Evolutionary conservation across 208 protist species (phyloP).

Genomic region (Wallacemonas sp.): DNA sequence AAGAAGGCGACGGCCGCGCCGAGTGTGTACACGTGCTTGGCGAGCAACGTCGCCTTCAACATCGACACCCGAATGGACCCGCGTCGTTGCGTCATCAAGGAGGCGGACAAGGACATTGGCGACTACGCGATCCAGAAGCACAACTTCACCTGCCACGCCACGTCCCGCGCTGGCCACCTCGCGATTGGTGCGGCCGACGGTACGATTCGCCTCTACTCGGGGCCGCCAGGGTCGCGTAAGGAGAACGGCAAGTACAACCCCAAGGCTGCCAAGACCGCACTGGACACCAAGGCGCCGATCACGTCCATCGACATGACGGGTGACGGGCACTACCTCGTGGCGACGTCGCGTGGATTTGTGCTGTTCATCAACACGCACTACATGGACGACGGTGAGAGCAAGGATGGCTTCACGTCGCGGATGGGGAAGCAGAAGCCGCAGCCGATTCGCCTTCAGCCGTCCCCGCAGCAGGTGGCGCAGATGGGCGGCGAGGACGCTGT

Average conservation of each 20-base stretch:
- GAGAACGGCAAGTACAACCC: slow-evolving; percentile 40
- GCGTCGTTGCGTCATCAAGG: slow-evolving; percentile 38
- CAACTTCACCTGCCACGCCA: slow-evolving; percentile 63
- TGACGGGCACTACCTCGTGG: slow-evolving; percentile 62
- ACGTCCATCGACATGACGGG: slow-evolving; percentile 54
- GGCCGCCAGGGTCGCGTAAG: slow-evolving; percentile 51
- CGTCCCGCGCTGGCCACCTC: slow-evolving; percentile 49
- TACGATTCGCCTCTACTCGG: slow-evolving; percentile 64
- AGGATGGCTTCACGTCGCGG: slow-evolving; percentile 41
- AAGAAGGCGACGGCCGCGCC: slow-evolving; percentile 38
- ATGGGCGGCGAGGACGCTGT: slow-evolving; percentile 45
- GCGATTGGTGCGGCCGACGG: slow-evolving; percentile 56
- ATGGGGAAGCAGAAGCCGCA: slow-evolving; percentile 62
- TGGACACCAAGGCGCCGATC: slow-evolving; percentile 56
- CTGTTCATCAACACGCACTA: slow-evolving; percentile 58
- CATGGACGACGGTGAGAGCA: slow-evolving; percentile 29
- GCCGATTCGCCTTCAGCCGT: slow-evolving; percentile 46
- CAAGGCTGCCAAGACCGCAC: slow-evolving; percentile 61
- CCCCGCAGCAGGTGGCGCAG: slow-evolving; percentile 32
- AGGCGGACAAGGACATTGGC: slow-evolving; percentile 31
- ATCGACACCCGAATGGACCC: slow-evolving; percentile 67
- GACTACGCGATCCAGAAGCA: slow-evolving; percentile 42
- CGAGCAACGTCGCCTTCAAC: slow-evolving; percentile 59
- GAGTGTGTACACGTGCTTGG: slow-evolving; percentile 51
- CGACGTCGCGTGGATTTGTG: slow-evolving; percentile 35